Conservation (phyloP, 2,329 filamentous ascomycete species). For the Pseudogymnoascus sp. region DNA sequence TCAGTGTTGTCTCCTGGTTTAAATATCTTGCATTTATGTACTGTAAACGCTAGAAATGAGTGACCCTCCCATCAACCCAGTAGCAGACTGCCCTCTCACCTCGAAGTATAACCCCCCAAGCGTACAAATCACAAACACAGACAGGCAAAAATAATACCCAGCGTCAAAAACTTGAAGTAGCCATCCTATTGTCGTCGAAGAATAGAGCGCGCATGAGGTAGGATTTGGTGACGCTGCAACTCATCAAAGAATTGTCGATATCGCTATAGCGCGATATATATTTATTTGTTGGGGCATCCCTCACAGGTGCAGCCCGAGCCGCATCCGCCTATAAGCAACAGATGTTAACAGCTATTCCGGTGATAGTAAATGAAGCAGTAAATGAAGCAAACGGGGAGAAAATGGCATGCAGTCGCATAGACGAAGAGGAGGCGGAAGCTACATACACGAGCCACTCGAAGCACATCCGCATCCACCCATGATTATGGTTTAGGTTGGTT, state of each 20-base stretch:
- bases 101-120: neutral
- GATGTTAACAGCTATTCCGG: neutral
- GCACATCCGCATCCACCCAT: slow-evolving; percentile 3
- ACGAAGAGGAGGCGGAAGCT: neutral
- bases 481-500: neutral
- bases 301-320: neutral
- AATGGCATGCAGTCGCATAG: neutral
- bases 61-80: neutral
- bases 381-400: neutral
- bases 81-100: neutral
- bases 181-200: neutral
- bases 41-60: neutral
- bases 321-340: neutral
- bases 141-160: neutral
- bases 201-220: neutral
- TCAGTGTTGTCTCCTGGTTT: neutral
- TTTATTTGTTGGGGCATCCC: neutral
- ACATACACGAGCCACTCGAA: neutral
- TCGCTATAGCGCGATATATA: neutral
- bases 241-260: neutral
- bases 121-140: neutral
- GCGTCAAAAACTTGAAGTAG: neutral
- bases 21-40: neutral
- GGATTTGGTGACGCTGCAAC: neutral
- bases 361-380: neutral